phyloP scores from a whole-genome alignment of 2,329 filamentous ascomycete genomes.

The Proliferodiscus dingleyae region DNA sequence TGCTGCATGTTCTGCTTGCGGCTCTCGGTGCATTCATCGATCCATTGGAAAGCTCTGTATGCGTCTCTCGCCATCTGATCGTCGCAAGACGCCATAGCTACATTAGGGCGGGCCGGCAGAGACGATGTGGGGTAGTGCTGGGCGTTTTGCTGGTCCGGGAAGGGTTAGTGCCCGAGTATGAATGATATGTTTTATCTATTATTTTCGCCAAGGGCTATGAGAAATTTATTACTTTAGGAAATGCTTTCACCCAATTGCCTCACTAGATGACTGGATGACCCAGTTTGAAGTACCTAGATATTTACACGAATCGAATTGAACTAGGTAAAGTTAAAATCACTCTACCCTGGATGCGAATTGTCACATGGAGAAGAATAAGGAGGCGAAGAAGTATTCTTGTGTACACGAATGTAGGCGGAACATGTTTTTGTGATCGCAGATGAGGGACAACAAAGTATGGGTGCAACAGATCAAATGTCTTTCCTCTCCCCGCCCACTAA shows the following conservation, averaged over 20 bases:
- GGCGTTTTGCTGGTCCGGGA: no score
- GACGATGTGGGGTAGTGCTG: no score
- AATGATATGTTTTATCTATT: no score
- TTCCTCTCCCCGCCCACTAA: slow-evolving; percentile 24
- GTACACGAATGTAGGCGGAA: slow-evolving; percentile 13
- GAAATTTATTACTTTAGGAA: no score
- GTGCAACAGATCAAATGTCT: slow-evolving; percentile 30
- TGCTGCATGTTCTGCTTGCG: no score
- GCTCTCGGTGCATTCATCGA: no score
- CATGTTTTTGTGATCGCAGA: slow-evolving; percentile 12
- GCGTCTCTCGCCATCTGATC: slow-evolving; percentile 13
- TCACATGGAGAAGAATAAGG: slow-evolving; percentile 12
- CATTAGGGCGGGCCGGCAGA: not conserved
- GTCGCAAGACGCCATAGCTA: slow-evolving; percentile 20
- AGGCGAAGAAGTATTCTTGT: slow-evolving; percentile 16
- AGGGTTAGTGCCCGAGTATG: no score
- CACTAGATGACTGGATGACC: no score
- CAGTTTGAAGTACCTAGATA: slow-evolving; percentile 14
- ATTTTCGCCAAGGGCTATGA: no score
- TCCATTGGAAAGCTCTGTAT: no score
- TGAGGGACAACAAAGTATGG: slow-evolving; percentile 12
- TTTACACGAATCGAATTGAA: slow-evolving; percentile 23
- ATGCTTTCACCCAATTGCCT: no score
- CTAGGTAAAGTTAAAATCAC: slow-evolving; percentile 20
- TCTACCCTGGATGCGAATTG: slow-evolving; percentile 15